phyloP scores from a whole-genome alignment of 495 filamentous ascomycete genomes.

The Cladorrhinum samala region DNA sequence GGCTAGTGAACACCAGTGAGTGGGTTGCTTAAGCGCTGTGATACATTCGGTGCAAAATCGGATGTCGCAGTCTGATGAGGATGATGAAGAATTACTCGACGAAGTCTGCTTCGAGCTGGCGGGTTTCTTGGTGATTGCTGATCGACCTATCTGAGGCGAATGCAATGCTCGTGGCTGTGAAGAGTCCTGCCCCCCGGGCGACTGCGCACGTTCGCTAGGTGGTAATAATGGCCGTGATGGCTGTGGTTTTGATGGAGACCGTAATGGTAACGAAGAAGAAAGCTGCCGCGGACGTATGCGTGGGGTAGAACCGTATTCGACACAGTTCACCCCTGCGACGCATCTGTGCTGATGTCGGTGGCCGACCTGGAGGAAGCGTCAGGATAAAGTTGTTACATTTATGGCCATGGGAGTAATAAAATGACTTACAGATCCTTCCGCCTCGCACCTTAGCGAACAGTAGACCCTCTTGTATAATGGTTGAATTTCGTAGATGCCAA shows the following conservation, averaged over 20 bases:
- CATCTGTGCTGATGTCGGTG: no score
- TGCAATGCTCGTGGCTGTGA: no score
- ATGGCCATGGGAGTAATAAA: background rate
- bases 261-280: background rate
- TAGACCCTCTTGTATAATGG: constrained; percentile 28
- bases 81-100: background rate
- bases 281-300: no score
- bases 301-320: no score
- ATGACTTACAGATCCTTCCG: constrained; percentile 38
- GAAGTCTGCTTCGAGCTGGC: background rate
- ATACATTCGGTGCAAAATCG: constrained; percentile 41
- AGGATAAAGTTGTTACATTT: no score
- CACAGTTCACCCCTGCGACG: no score
- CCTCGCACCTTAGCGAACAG: constrained; percentile 39
- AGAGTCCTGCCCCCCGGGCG: background rate
- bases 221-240: constrained; percentile 5
- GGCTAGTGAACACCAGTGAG: constrained; percentile 34
- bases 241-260: constrained; percentile 1
- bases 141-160: no score
- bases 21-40: constrained; percentile 22
- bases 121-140: no score
- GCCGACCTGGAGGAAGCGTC: background rate
- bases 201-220: background rate
- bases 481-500: constrained; percentile 20
- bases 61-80: background rate